Evolutionary conservation across 1,139 yeast genomes (phyloP).

Genomic region (Saccharomyces hybrid): DNA sequence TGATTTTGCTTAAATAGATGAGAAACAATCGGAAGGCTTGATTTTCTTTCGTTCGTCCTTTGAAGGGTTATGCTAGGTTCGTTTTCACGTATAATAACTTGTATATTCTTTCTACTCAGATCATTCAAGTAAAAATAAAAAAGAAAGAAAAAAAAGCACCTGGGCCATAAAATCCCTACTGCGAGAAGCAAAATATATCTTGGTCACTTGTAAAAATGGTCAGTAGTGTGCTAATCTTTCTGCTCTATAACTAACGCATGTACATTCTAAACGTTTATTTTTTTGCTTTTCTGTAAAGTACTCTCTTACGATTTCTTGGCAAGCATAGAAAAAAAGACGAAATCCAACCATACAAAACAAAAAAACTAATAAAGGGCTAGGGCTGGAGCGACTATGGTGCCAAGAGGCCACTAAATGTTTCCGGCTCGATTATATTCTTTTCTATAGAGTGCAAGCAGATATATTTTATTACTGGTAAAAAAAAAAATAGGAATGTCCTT

Average conservation of each 20-base stretch:
- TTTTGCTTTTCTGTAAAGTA: constrained; percentile 1
- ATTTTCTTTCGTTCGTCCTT: background rate
- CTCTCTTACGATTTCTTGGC: background rate
- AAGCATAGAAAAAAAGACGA: background rate
- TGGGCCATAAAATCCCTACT: background rate
- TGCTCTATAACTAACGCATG: background rate
- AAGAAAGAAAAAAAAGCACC: background rate
- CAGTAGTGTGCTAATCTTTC: background rate
- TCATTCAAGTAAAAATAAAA: background rate
- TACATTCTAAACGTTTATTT: background rate
- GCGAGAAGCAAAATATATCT: background rate
- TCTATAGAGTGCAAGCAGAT: no score
- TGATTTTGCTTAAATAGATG: background rate
- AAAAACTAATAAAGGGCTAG: background rate
- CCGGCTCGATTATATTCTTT: background rate
- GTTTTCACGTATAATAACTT: background rate
- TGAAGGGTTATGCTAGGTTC: background rate
- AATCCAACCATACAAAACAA: background rate
- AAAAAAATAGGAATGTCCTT: background rate
- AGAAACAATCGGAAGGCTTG: background rate
- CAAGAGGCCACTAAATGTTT: no score
- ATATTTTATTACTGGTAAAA: no score
- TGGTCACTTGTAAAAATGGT: background rate
- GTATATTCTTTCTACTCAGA: background rate
- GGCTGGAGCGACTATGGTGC: background rate